These are phyloP conservation scores for Fusarium veterinarium DNA, from an alignment of 2,329 filamentous ascomycete species.

Conservation along the genomic window DNA sequence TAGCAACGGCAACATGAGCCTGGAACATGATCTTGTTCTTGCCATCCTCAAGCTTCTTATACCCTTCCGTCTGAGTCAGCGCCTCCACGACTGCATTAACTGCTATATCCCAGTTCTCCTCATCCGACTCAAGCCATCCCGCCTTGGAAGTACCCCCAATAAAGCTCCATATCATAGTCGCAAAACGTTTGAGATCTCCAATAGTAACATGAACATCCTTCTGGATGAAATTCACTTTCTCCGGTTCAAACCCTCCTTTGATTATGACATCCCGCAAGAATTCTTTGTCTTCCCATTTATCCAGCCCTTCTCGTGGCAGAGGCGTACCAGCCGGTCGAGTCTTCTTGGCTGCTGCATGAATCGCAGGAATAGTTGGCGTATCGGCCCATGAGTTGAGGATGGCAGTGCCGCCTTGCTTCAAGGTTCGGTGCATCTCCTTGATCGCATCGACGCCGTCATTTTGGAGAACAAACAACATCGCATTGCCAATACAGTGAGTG, in stretches of 20 bases:
- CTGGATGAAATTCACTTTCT: fast-evolving
- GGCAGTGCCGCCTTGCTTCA: background rate
- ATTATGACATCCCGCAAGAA: background rate
- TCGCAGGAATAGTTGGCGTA: background rate
- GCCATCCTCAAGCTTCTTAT: background rate
- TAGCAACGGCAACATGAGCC: slow-evolving; percentile 3
- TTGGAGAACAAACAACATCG: background rate
- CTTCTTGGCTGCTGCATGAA: background rate
- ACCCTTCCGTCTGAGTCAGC: background rate
- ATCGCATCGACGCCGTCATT: background rate
- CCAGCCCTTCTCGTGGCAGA: background rate
- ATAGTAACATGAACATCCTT: background rate
- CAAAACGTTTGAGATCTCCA: background rate
- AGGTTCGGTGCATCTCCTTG: background rate
- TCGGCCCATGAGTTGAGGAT: slow-evolving; percentile 14
- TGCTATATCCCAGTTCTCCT: slow-evolving; percentile 6
- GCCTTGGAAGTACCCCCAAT: slow-evolving; percentile 3
- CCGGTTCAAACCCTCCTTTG: background rate
- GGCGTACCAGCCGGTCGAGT: background rate
- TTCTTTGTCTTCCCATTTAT: slow-evolving; percentile 7
- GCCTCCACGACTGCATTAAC: background rate
- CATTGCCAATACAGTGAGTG: slow-evolving; percentile 1
- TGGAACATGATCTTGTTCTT: slow-evolving; percentile 6
- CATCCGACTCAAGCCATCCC: slow-evolving; percentile 18
- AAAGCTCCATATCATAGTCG: slow-evolving; percentile 15